phyloP scores from a whole-genome alignment of 108 stramenopile species.

The Aurantiochytrium sp. region DNA sequence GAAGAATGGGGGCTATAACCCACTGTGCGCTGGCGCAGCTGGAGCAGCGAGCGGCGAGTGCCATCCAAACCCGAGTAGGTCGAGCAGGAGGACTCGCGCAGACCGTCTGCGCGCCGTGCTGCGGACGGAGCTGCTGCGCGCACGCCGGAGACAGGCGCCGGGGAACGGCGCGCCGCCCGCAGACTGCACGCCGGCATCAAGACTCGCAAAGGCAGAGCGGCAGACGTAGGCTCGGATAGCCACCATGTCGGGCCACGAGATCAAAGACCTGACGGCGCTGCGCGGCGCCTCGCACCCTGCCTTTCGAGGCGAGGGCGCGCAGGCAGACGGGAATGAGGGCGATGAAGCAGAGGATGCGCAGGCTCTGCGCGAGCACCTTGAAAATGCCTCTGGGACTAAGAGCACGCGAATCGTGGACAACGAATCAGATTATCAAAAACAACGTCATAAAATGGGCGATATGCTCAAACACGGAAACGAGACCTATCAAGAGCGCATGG shows the following conservation, averaged over 20 bases:
- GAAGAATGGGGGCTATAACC: too few species aligned
- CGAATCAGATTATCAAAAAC: slow-evolving; percentile 76
- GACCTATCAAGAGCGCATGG: slow-evolving; percentile 63
- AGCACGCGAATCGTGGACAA: slow-evolving; percentile 72
- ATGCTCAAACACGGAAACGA: slow-evolving; percentile 54
- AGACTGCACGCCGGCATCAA: too few species aligned
- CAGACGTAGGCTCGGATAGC: too few species aligned
- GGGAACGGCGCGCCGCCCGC: too few species aligned
- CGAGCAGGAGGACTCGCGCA: too few species aligned
- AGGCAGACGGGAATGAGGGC: slow-evolving; percentile 21
- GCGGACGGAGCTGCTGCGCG: too few species aligned
- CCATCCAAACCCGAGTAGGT: too few species aligned
- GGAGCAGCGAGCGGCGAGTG: too few species aligned
- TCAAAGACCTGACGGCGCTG: slow-evolving; percentile 43
- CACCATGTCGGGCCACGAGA: not conserved
- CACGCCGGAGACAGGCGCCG: too few species aligned
- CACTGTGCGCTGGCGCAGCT: too few species aligned
- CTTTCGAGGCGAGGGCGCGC: not conserved
- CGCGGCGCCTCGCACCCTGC: not conserved
- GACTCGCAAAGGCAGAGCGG: too few species aligned
- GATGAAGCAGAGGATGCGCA: slow-evolving; percentile 51
- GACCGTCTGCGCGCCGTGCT: too few species aligned
- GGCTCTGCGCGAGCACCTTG: slow-evolving; percentile 52
- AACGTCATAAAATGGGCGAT: slow-evolving; percentile 32
- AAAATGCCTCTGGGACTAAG: slow-evolving; percentile 63